phyloP scores from a whole-genome alignment of 1,284 basidiomycete species.

The Pyrrhoderma lamaoense region DNA sequence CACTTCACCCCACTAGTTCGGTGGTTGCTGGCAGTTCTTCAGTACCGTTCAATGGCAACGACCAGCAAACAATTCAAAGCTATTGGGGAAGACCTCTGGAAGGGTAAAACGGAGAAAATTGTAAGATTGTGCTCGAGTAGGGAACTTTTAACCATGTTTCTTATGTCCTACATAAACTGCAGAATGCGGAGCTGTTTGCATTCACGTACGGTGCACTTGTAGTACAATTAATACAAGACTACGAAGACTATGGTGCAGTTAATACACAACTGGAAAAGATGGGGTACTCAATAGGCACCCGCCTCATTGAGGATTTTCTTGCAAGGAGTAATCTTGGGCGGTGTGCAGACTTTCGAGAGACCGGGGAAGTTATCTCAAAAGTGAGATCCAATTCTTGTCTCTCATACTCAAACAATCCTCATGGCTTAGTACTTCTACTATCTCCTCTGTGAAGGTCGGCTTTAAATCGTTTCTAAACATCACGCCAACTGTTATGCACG shows the following conservation, averaged over 20 bases:
- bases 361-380: constrained; percentile 90
- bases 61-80: constrained; percentile 75
- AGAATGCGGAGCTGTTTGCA: constrained; percentile 95
- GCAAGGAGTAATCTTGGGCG: constrained; percentile 81
- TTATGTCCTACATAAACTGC: constrained; percentile 2
- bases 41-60: constrained; percentile 54
- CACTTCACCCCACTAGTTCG: neutral
- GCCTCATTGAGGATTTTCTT: constrained; percentile 96
- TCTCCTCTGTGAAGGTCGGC: constrained; percentile 61
- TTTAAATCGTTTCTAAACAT: constrained; percentile 98
- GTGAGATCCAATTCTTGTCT: constrained; percentile 33
- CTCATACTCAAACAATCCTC: neutral
- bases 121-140: constrained; percentile 40
- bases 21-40: no score
- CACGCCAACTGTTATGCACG: constrained; percentile 76
- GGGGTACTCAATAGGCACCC: constrained; percentile 97
- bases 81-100: constrained; percentile 89
- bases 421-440: no score
- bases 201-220: constrained; percentile 97
- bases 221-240: constrained; percentile 97
- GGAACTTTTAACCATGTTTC: neutral
- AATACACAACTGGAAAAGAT: constrained; percentile 84
- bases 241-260: constrained; percentile 92
- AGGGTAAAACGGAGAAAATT: constrained; percentile 82
- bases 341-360: constrained; percentile 89